Base-by-base conservation (phyloP, 768 basidiomycete genomes). In the Naganishia onofrii region DNA sequence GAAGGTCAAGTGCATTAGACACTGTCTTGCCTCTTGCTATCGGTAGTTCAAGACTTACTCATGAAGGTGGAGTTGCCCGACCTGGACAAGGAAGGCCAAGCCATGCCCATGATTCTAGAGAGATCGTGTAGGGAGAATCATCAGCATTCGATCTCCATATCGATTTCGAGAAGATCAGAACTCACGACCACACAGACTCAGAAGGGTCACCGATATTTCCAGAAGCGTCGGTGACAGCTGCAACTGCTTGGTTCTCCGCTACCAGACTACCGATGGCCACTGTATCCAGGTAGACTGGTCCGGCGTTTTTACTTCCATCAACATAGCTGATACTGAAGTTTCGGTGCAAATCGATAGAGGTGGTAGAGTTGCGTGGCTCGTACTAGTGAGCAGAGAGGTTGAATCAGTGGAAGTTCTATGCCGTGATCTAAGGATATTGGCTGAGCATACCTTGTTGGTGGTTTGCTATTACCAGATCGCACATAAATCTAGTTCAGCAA, bases 41-140 rank as follows among this genome's bases (percentile, higher is more conserved):
- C n/a, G 19, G 29, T 21, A 2, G 32, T 7, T 3, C 15, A 8
- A 3, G 52, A 58, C 65, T 53, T 44, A 55, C 51, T 53, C 51
- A 55, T 52, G 38, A 66, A 66, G 5, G 65, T 66, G 8, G 60
- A 63, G 28, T 63, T 63, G 60, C 60, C 60, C 28, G 60, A 63
- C 26, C 42, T 63, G 5, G 58, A 48, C 60, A 54, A 23, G 3
- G 69, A 36, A 38, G 52, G 69, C 60, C 60, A 70, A 65, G 48
- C 69, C 69, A 70, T 70, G 23, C 69, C 69, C 68, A 69, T 69
- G 9, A 69, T 21, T 19, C 68, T 69, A 44, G 36, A 13, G n/a
- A 42, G 7, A 42, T 54, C 57, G 42, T 4, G 28, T 9, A 31
- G 6, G 34, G 31, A 28, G 13, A 28, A 31, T 26, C 66, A 52